These are phyloP conservation scores for Colletotrichum sublineola DNA, from an alignment of 2,329 filamentous ascomycete genomes.

Conservation along the genomic window DNA sequence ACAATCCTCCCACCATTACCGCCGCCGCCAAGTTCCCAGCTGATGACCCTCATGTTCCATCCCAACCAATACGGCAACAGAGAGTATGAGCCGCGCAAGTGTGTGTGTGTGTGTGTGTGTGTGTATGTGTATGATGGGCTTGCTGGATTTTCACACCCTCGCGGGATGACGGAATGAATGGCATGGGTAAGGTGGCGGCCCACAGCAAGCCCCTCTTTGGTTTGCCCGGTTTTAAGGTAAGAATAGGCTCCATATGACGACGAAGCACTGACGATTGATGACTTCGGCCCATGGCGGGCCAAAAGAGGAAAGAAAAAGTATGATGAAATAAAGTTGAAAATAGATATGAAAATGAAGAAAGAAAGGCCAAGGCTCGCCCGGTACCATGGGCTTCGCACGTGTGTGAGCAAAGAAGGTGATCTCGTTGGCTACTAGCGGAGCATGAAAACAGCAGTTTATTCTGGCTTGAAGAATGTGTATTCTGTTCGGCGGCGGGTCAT, in stretches of 20 bases:
- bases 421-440: not conserved
- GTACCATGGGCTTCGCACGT: not conserved
- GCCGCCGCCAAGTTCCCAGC: slow-evolving; percentile 10
- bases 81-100: slow-evolving; percentile 9
- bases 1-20: slow-evolving; percentile 5
- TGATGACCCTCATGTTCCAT: slow-evolving; percentile 10
- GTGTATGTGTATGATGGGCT: slow-evolving; percentile 1
- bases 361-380: not conserved
- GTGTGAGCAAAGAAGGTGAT: not conserved
- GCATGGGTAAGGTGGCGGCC: slow-evolving; percentile 20
- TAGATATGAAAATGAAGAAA: not conserved
- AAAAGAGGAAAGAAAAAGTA: not conserved
- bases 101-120: slow-evolving; percentile 14
- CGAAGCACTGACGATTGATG: slow-evolving; percentile 11
- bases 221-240: slow-evolving; percentile 21
- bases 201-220: not conserved
- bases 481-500: not conserved
- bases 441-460: slow-evolving; percentile 5
- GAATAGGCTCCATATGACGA: slow-evolving; percentile 10
- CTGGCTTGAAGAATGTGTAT: not conserved
- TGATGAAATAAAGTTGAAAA: not conserved
- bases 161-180: slow-evolving; percentile 32
- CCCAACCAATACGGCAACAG: not conserved
- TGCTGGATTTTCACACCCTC: slow-evolving; percentile 14
- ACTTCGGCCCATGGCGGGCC: not conserved